These are phyloP conservation scores for Jacaranda copaia DNA, from an alignment of 257 asterid genomes.

Conservation along the genomic window DNA sequence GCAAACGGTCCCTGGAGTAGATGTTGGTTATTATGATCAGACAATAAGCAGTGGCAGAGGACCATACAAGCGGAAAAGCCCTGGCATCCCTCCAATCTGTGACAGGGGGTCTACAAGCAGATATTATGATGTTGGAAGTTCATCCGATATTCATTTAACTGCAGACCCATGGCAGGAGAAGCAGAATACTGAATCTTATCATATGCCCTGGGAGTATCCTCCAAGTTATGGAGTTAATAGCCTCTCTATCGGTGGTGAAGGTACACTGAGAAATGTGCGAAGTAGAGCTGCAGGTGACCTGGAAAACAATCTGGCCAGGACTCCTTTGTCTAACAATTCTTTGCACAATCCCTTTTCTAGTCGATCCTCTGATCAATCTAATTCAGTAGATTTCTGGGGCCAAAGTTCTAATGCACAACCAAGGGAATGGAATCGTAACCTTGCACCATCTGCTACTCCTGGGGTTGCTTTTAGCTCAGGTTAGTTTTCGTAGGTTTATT, in stretches of 20 bases:
- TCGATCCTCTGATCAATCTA: conserved; percentile 49
- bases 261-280: conserved; percentile 70
- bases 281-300: conserved; percentile 61
- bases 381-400: conserved; percentile 52
- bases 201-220: conserved; percentile 53
- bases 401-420: conserved; percentile 56
- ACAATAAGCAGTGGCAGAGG: conserved; percentile 61
- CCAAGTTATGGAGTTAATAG: conserved; percentile 59
- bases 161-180: conserved; percentile 66
- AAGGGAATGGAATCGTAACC: conserved; percentile 59
- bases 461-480: conserved; percentile 60
- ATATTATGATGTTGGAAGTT: conserved; percentile 71
- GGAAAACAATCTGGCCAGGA: conserved; percentile 52
- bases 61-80: conserved; percentile 75
- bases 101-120: conserved; percentile 73
- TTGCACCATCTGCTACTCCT: conserved; percentile 52
- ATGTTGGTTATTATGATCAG: conserved; percentile 57
- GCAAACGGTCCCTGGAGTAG: conserved; percentile 55
- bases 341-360: conserved; percentile 46
- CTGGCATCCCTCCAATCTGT: conserved; percentile 56
- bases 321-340: conserved; percentile 52
- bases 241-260: conserved; percentile 66
- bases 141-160: conserved; percentile 64
- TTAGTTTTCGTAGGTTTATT: conserved; percentile 40
- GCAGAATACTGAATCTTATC: conserved; percentile 60